phyloP scores from a whole-genome alignment of 2,329 filamentous ascomycete species.

The Ceratocystis ficicola region DNA sequence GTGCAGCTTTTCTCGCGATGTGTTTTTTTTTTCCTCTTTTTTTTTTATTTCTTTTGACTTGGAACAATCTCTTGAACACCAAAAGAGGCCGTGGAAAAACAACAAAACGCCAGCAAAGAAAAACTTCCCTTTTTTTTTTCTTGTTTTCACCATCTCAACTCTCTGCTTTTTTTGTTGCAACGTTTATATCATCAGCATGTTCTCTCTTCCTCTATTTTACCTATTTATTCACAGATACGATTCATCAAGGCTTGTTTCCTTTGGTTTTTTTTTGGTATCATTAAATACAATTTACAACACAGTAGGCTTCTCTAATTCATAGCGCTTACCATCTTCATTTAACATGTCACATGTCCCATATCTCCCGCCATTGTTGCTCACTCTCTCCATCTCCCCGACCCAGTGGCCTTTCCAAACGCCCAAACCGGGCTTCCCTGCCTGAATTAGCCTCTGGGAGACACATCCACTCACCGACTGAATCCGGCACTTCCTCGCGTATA shows the following conservation, averaged over 20 bases:
- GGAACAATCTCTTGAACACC: background rate
- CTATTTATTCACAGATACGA: background rate
- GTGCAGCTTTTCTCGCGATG: background rate
- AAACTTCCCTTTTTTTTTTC: background rate
- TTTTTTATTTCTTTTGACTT: slow-evolving; percentile 1
- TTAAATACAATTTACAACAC: too few relatives aligned
- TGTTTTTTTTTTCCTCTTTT: slow-evolving; percentile 13
- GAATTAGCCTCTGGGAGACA: slow-evolving; percentile 68
- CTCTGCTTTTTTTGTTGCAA: background rate
- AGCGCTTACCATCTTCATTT: background rate
- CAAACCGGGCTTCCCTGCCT: slow-evolving; percentile 48
- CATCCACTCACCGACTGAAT: slow-evolving; percentile 70
- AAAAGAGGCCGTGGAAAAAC: slow-evolving; percentile 12
- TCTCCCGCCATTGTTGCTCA: slow-evolving; percentile 48
- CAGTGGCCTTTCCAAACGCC: slow-evolving; percentile 50
- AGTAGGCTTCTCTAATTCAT: background rate
- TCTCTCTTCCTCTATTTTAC: background rate
- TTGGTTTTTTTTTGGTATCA: background rate
- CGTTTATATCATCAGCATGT: background rate
- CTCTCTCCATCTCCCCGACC: slow-evolving; percentile 41
- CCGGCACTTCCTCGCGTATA: slow-evolving; percentile 78
- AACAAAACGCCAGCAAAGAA: background rate
- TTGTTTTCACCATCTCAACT: slow-evolving; percentile 18
- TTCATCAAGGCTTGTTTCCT: background rate
- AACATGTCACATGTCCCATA: slow-evolving; percentile 38